Evolutionary conservation across 106 monocot species (phyloP).

Genomic region (Platanthera zijinensis): DNA sequence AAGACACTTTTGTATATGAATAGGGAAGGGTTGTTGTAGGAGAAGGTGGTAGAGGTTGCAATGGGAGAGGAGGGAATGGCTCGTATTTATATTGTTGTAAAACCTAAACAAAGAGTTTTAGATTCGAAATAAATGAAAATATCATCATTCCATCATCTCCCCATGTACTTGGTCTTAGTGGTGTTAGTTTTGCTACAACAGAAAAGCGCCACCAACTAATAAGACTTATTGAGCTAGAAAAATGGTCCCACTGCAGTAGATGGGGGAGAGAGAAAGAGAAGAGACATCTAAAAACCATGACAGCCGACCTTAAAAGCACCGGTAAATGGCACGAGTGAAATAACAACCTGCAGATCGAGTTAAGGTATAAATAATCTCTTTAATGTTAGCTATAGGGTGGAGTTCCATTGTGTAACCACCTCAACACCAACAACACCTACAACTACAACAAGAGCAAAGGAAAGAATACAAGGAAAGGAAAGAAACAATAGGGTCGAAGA

Average conservation of each 20-base stretch:
- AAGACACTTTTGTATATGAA: neutral
- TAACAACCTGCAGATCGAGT: conserved; percentile 14
- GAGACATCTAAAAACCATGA: conserved; percentile 28
- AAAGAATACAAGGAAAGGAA: conserved; percentile 11
- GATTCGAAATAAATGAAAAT: conserved; percentile 1
- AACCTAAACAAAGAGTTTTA: neutral
- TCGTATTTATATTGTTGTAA: conserved; percentile 25
- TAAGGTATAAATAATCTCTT: neutral
- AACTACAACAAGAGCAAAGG: conserved; percentile 13
- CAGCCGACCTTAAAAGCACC: conserved; percentile 53
- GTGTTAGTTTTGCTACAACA: conserved; percentile 35
- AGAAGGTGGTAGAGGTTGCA: neutral
- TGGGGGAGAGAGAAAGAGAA: conserved; percentile 13
- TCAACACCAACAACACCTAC: conserved; percentile 18
- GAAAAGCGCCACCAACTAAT: conserved; percentile 36
- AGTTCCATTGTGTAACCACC: conserved; percentile 23
- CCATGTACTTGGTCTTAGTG: conserved; percentile 22
- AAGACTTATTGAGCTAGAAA: conserved; percentile 7
- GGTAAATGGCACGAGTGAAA: conserved; percentile 27
- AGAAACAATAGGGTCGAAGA: conserved; percentile 5
- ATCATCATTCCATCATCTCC: conserved; percentile 14
- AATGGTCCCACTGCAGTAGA: neutral
- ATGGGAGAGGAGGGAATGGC: conserved; percentile 8
- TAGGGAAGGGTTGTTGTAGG: neutral
- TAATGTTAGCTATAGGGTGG: neutral